A percentile compares a stretch with the other conserved stretches of the same genome.
Evolutionary conservation across 257 asterid genomes (phyloP).

Genomic region (Misopates orontium): DNA sequence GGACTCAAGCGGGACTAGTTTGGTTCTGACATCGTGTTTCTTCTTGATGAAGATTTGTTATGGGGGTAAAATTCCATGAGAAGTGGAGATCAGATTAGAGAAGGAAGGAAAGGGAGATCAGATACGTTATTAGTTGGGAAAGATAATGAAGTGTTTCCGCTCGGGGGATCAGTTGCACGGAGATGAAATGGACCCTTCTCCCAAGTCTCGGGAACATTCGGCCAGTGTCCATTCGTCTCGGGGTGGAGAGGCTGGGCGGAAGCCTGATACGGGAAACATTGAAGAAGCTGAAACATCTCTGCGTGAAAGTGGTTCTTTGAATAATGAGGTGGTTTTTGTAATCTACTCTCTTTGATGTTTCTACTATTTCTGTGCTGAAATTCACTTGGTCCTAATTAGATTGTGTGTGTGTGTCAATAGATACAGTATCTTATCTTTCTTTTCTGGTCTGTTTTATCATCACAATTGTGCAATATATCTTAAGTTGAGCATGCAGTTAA

Average conservation of each 20-base stretch:
- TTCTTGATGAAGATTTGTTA: constrained; percentile 33
- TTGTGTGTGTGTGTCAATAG: too few species aligned
- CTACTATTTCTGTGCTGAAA: background rate
- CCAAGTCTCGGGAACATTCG: constrained; percentile 56
- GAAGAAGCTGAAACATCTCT: constrained; percentile 88
- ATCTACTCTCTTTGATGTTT: background rate
- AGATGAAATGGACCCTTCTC: constrained; percentile 54
- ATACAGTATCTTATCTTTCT: background rate
- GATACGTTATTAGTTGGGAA: constrained; percentile 38
- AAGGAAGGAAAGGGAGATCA: constrained; percentile 30
- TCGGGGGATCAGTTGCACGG: constrained; percentile 52
- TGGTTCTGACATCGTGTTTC: constrained; percentile 18
- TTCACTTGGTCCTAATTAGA: background rate
- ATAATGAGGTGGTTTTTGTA: constrained; percentile 61
- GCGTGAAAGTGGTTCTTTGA: constrained; percentile 77
- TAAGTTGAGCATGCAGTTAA: constrained; percentile 1
- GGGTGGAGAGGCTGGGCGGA: constrained; percentile 54
- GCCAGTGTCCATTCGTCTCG: constrained; percentile 53
- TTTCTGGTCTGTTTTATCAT: constrained; percentile 7
- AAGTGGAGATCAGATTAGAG: constrained; percentile 47
- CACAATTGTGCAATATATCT: background rate
- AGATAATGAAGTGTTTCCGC: constrained; percentile 68
- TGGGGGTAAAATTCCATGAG: constrained; percentile 43
- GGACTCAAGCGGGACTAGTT: constrained; percentile 18
- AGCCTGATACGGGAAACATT: constrained; percentile 71